Evolutionary conservation across 495 filamentous ascomycete genomes (phyloP).

Genomic region (Astrothelium macrocarpum): DNA sequence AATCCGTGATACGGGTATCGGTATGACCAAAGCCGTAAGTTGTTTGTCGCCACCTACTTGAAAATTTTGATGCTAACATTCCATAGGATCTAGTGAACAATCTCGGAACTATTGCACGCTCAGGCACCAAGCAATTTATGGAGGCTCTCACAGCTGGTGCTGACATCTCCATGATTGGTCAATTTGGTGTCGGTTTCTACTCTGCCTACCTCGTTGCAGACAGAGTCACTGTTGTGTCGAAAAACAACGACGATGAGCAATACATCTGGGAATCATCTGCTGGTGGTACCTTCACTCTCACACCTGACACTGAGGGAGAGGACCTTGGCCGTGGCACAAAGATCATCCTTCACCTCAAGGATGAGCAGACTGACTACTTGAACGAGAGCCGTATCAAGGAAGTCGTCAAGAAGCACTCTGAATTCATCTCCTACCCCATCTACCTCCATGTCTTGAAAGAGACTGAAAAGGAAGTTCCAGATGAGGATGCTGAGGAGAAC

Average conservation of each 20-base stretch:
- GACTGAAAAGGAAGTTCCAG: constrained; percentile 96
- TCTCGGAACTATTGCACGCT: constrained; percentile 97
- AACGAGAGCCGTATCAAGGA: constrained; percentile 99
- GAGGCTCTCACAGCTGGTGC: constrained; percentile 96
- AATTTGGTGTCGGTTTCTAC: constrained; percentile 99
- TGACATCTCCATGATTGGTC: constrained; percentile 99
- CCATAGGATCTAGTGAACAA: constrained; percentile 75
- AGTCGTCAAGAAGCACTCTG: constrained; percentile 99
- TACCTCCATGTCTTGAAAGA: constrained; percentile 99
- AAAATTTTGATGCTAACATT: constrained; percentile 1
- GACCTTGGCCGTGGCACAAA: constrained; percentile 88
- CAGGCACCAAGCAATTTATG: constrained; percentile 99
- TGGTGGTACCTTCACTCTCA: constrained; percentile 94
- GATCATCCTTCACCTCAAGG: constrained; percentile 97
- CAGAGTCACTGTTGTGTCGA: constrained; percentile 87
- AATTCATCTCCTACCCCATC: constrained; percentile 99
- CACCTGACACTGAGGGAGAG: constrained; percentile 81
- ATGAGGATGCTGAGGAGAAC: constrained; percentile 82
- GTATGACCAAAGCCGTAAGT: constrained; percentile 87
- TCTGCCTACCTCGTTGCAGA: constrained; percentile 98
- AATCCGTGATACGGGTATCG: constrained; percentile 94
- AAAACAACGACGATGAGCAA: constrained; percentile 99
- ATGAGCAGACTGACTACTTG: constrained; percentile 96
- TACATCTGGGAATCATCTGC: constrained; percentile 98
- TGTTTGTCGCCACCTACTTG: constrained; percentile 41